Base-by-base conservation (phyloP, 768 basidiomycete species). In the Panus rudis region DNA sequence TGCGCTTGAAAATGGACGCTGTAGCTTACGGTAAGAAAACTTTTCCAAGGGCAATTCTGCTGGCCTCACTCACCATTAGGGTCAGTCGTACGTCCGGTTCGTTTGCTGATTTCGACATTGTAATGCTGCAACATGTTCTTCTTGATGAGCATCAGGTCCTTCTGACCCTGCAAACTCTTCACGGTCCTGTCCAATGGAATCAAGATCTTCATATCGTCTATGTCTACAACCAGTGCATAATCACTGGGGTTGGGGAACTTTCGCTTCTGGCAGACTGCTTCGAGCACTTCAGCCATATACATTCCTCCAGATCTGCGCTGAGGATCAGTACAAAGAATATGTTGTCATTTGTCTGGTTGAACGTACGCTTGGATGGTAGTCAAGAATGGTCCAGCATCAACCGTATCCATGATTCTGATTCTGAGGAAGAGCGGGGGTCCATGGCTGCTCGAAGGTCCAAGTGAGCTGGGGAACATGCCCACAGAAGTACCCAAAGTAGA, bases 261-360 rank as follows among this genome's bases (percentile, higher is more conserved):
- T 38, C 82, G 75, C 56, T 77, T 78, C 27, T 76, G 71, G 58
- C 87, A 91, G 1, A 90, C 83, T 17, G 81, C 69, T 48, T 96
- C 94, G 19, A 96, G 74, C 1, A 90, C 89, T 61, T 98, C 94
- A 53, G 93, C 92, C 78, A 97, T 85, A 61, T 98, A 98, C 84
- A 92, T 96, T 7, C 88, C 91, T 12, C 88, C 81, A 7, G 91
- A 81, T 4, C 84, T 89, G 54, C 30, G 26, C 11, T 22, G 39
- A n/a, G 6, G 40, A 35, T 41, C n/a, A 12, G 11, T 25, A 17
- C 26, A 22, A 21, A 16, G 8, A 10, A 0, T 16, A 23, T 6
- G 24, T 37, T 7, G 22, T 48, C 38, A 16, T 23, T 26, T 32
- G 30, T 2, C 24, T 30, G 21, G 23, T 7, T 20, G 24, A n/a